phyloP scores from a whole-genome alignment of 352 stramenopile genomes.

The Phytophthora macrochlamydospora region DNA sequence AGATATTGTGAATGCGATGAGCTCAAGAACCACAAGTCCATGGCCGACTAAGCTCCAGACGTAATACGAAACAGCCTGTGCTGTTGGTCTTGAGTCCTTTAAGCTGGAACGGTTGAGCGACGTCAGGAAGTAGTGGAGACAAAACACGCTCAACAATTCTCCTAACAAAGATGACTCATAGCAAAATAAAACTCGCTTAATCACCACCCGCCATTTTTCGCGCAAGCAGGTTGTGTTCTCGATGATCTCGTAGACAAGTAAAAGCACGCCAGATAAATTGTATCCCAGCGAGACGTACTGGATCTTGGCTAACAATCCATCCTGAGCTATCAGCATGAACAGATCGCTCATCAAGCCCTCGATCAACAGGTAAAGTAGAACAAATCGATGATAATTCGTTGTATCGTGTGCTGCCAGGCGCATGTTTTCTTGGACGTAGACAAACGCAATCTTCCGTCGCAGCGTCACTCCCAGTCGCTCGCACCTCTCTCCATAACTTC shows the following conservation, averaged over 20 bases:
- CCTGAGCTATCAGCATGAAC: constrained; percentile 20
- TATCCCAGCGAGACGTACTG: constrained; percentile 28
- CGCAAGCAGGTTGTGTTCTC: constrained; percentile 12
- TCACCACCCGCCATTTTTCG: not conserved
- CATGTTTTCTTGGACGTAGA: constrained; percentile 13
- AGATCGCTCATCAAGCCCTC: constrained; percentile 29
- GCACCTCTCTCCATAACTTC: constrained; percentile 4
- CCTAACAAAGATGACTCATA: constrained; percentile 20
- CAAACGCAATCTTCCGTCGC: not conserved
- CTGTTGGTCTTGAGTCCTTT: constrained; percentile 6
- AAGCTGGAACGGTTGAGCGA: constrained; percentile 10
- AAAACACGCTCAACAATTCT: constrained; percentile 11
- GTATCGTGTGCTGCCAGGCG: constrained; percentile 10
- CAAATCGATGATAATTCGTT: constrained; percentile 16
- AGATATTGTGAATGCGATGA: constrained; percentile 13
- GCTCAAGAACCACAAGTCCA: constrained; percentile 14
- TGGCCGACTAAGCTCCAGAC: constrained; percentile 12
- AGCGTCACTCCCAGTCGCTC: constrained; percentile 4
- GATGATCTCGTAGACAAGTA: constrained; percentile 26
- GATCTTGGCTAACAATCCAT: constrained; percentile 16
- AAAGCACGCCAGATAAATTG: constrained; percentile 24
- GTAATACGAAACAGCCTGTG: constrained; percentile 20
- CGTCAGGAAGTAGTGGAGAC: constrained; percentile 8
- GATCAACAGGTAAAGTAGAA: constrained; percentile 21
- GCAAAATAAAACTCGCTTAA: constrained; percentile 17